A percentile compares a stretch with the other conserved stretches of the same genome.
These are phyloP conservation scores for Pleurozium schreberi DNA, from an alignment of 225 moss, liverwort and hornwort species.

Conservation along the genomic window DNA sequence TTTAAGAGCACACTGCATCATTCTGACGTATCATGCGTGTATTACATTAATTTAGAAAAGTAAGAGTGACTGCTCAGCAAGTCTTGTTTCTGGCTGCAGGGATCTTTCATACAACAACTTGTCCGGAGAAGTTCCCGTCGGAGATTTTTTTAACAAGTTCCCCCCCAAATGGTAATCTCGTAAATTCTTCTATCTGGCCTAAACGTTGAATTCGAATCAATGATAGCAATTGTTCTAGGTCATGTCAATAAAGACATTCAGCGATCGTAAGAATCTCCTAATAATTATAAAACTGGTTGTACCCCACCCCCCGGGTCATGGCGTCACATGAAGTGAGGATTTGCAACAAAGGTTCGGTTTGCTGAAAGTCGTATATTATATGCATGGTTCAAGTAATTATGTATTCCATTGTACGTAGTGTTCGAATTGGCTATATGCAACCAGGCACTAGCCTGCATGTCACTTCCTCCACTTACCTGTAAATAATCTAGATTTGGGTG, in stretches of 20 bases:
- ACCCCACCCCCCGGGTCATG: background rate
- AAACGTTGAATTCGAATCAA: background rate
- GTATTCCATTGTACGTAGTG: background rate
- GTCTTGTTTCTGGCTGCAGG: constrained; percentile 7
- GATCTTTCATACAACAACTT: constrained; percentile 82
- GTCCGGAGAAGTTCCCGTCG: constrained; percentile 52
- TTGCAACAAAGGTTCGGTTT: background rate
- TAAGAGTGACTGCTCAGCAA: background rate
- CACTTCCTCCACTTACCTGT: background rate
- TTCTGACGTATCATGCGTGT: background rate
- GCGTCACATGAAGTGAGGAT: background rate
- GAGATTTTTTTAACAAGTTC: constrained; percentile 57
- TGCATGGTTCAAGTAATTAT: background rate
- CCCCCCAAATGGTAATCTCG: constrained; percentile 35
- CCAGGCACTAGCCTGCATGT: background rate
- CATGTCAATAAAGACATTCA: background rate
- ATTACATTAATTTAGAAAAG: background rate
- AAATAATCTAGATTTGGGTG: background rate
- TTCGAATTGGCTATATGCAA: background rate
- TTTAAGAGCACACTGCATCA: background rate
- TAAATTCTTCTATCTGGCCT: background rate
- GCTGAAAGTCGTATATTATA: background rate
- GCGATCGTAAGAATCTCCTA: background rate
- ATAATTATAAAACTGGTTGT: background rate
- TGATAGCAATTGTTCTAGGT: background rate